These are phyloP conservation scores for Stemphylium lycopersici DNA, from an alignment of 2,329 filamentous ascomycete genomes.

Conservation along the genomic window DNA sequence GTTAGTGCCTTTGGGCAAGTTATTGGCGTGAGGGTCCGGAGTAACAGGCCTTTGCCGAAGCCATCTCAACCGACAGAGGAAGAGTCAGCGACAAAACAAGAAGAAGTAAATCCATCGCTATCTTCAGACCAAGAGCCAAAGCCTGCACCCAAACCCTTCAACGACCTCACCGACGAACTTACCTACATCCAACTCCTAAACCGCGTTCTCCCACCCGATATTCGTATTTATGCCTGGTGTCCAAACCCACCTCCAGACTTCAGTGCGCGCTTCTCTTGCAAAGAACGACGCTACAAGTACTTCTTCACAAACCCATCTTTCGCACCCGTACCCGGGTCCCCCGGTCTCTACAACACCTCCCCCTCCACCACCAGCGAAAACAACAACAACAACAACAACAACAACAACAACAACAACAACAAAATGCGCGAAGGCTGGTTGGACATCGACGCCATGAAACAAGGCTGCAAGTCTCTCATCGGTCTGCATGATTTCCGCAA, in stretches of 20 bases:
- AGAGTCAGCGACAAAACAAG: not conserved
- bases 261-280: slow-evolving; percentile 90
- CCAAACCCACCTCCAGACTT: slow-evolving; percentile 79
- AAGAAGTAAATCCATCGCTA: not conserved
- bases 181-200: slow-evolving; percentile 85
- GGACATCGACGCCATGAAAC: slow-evolving; percentile 83
- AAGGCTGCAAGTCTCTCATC: slow-evolving; percentile 78
- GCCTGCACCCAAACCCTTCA: slow-evolving; percentile 52
- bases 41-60: slow-evolving; percentile 67
- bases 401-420: not conserved
- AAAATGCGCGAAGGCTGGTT: slow-evolving; percentile 69
- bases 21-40: slow-evolving; percentile 80
- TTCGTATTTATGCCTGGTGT: slow-evolving; percentile 92
- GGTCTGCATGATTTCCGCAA: slow-evolving; percentile 95
- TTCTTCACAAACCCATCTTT: slow-evolving; percentile 97
- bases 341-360: slow-evolving; percentile 54
- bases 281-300: slow-evolving; percentile 90
- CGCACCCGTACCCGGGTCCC: slow-evolving; percentile 65
- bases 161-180: slow-evolving; percentile 80
- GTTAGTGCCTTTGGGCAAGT: slow-evolving; percentile 98
- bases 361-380: not conserved
- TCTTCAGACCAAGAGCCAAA: slow-evolving; percentile 17
- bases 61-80: slow-evolving; percentile 11
- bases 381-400: not conserved
- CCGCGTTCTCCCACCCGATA: slow-evolving; percentile 84